phyloP scores from a whole-genome alignment of 257 asterid genomes.

The Solanum tacnaense region DNA sequence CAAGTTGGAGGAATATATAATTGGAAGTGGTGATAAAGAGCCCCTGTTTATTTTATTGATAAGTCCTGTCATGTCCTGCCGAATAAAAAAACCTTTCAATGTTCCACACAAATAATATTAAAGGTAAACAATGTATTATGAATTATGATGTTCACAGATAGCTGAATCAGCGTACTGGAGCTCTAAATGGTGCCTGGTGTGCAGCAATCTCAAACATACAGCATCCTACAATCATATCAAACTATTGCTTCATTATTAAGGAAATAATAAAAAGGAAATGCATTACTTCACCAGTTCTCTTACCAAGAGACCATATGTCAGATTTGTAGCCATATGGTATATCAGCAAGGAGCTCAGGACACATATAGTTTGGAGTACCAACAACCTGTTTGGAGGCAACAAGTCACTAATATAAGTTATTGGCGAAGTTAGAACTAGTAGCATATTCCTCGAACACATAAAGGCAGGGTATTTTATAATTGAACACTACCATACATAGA shows the following conservation, averaged over 20 bases:
- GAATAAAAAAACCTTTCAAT: conserved; percentile 14
- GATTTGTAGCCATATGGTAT: conserved; percentile 93
- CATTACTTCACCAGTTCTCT: not conserved
- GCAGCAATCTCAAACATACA: conserved; percentile 98
- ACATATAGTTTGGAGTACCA: conserved; percentile 86
- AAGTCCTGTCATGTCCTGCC: conserved; percentile 88
- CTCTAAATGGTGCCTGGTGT: conserved; percentile 79
- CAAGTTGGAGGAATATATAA: conserved; percentile 79
- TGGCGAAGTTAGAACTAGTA: not conserved
- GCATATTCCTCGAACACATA: not conserved
- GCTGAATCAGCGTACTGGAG: conserved; percentile 48
- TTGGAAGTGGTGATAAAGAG: conserved; percentile 81
- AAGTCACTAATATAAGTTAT: not conserved
- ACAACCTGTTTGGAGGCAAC: conserved; percentile 41
- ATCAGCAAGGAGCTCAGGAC: conserved; percentile 89
- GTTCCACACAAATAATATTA: not conserved
- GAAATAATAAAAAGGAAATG: not conserved
- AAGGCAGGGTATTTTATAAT: not conserved
- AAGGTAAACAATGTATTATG: not conserved
- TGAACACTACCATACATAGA: not conserved
- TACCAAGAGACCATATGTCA: conserved; percentile 95
- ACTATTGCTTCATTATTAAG: not conserved
- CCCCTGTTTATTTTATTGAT: conserved; percentile 84
- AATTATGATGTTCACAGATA: not conserved
- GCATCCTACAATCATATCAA: conserved; percentile 44